Conservation (phyloP, 2,329 filamentous ascomycete species). For the Bimuria novae-zelandiae region DNA sequence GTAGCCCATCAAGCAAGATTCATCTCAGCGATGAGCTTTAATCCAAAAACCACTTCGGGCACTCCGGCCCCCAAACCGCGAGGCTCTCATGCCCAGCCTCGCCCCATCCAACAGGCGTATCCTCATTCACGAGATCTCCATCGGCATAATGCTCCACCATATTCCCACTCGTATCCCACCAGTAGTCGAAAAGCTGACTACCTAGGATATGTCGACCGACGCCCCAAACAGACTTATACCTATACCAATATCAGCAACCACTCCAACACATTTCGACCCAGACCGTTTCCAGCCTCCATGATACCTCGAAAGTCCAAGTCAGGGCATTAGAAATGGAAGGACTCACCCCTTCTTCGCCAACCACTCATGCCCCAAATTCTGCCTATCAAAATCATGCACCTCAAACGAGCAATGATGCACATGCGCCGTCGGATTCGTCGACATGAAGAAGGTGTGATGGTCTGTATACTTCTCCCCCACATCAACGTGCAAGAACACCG, state of each 20-base stretch:
- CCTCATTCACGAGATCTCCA: slow-evolving; percentile 67
- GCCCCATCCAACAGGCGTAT: slow-evolving; percentile 53
- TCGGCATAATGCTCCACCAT: slow-evolving; percentile 74
- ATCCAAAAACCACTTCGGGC: slow-evolving; percentile 45
- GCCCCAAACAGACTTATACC: slow-evolving; percentile 69
- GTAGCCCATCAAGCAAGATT: too few species aligned
- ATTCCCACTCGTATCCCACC: slow-evolving; percentile 66
- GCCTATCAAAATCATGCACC: slow-evolving; percentile 71
- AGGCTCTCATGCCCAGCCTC: slow-evolving; percentile 48
- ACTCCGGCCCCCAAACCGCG: slow-evolving; percentile 50
- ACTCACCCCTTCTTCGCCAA: slow-evolving; percentile 58
- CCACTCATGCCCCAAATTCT: slow-evolving; percentile 73
- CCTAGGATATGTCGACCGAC: slow-evolving; percentile 72
- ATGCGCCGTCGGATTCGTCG: slow-evolving; percentile 48
- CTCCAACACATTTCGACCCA: background rate
- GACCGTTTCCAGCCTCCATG: background rate
- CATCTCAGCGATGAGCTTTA: too few species aligned
- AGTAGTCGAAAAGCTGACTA: slow-evolving; percentile 75
- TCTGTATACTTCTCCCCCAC: slow-evolving; percentile 56
- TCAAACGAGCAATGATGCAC: slow-evolving; percentile 73
- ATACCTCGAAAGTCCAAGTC: background rate
- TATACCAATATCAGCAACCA: background rate
- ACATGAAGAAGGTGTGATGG: slow-evolving; percentile 62
- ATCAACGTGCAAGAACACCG: slow-evolving; percentile 61
- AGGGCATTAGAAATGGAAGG: background rate